Percentiles rank a stretch among this genome's conserved stretches.
Conservation (phyloP, 164 flowering plant genomes). For the Berberis thunbergii region DNA sequence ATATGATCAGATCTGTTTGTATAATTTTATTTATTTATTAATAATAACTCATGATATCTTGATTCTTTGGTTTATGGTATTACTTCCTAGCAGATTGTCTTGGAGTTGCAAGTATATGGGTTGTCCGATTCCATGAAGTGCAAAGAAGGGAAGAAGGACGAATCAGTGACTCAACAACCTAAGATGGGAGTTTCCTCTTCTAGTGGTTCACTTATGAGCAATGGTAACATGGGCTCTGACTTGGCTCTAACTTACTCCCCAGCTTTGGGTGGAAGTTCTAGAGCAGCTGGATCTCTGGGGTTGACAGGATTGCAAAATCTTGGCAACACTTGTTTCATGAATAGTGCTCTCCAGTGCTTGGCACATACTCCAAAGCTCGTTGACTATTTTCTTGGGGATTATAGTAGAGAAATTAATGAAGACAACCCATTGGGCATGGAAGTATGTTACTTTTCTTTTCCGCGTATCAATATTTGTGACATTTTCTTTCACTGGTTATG, state of each 20-base stretch:
- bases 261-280: slow-evolving; percentile 3
- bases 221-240: slow-evolving; percentile 37
- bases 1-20: no score
- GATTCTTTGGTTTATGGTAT: slow-evolving; percentile 1
- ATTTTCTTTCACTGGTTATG: no score
- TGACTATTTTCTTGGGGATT: slow-evolving; percentile 87
- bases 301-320: slow-evolving; percentile 89
- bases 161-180: slow-evolving; percentile 23
- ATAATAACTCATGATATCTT: neutral
- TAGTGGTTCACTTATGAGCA: slow-evolving; percentile 33
- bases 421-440: slow-evolving; percentile 85
- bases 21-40: no score
- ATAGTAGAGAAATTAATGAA: slow-evolving; percentile 61
- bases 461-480: neutral
- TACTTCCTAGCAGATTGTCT: slow-evolving; percentile 40
- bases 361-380: slow-evolving; percentile 87
- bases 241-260: slow-evolving; percentile 14
- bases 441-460: slow-evolving; percentile 32
- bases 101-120: slow-evolving; percentile 90
- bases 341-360: slow-evolving; percentile 89
- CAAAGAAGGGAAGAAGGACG: slow-evolving; percentile 63
- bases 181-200: slow-evolving; percentile 21
- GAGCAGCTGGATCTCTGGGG: slow-evolving; percentile 60
- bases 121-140: slow-evolving; percentile 59
- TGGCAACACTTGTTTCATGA: slow-evolving; percentile 98